Base-by-base conservation (phyloP, 768 basidiomycete species). In the Mycena latifolia region DNA sequence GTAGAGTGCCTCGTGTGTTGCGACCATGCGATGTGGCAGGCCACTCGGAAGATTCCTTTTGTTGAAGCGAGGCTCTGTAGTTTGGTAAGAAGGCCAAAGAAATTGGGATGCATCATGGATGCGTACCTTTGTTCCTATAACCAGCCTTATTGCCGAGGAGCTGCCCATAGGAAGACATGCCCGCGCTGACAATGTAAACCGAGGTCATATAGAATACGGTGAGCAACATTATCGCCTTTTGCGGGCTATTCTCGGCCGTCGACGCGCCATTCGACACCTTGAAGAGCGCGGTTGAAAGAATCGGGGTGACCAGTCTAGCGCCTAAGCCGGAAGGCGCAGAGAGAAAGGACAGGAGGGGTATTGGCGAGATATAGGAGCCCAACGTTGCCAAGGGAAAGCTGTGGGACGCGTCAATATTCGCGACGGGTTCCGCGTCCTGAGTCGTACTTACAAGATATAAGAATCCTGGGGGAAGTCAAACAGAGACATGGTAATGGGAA, bases 1-100 rank as follows among this genome's bases (percentile, higher is more conserved):
- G 29, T 64, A 64, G 9, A 64, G 51, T 8, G 63, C 63, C 31
- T 64, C 63, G 31, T 64, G 63, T 24, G 63, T 64, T 18, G 63
- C 55, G 17, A 64, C 22, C 63, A 64, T 64, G 2, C 63, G 63
- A 29, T 64, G 55, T 18, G 55, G 63, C 3, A 64, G 48, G 0
- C 63, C 55, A 10, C 12, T 25, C 7, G 48, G 5, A 17, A 63
- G n/a, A 31, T 27, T 56, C n/a, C 63, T 48, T 24, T 64, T 64
- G 48, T 43, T 57, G 2, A 43, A 25, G 20, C 55, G 63, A 15
- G 63, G 63, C 35, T 64, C 63, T 64, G 7, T 14, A 31, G 24
- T 53, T 24, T 12, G 2, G 18, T 41, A 5, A 15, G 17, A 20
- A 1, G 3, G 11, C 1, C 11, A 22, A 14, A 37, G 3, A 2